Evolutionary conservation across 2,329 filamentous ascomycete species (phyloP).

Genomic region (Cadophora malorum): DNA sequence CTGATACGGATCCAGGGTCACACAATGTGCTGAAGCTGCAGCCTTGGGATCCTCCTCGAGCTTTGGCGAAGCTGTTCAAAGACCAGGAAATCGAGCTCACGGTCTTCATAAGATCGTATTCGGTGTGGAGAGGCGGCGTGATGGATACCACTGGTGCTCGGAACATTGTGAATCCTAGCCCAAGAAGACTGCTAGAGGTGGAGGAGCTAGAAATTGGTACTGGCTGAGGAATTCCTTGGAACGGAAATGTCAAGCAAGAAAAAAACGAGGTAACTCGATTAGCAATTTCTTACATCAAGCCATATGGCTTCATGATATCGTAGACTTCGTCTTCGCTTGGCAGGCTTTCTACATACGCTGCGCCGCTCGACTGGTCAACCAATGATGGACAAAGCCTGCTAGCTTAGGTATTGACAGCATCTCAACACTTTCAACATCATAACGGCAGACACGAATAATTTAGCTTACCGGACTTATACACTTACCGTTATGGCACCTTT

Average conservation of each 20-base stretch:
- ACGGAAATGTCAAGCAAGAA: background rate
- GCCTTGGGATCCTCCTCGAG: background rate
- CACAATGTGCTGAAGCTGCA: constrained; percentile 3
- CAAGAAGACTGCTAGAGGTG: background rate
- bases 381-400: background rate
- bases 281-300: background rate
- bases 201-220: background rate
- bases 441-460: background rate
- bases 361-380: background rate
- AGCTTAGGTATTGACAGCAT: background rate
- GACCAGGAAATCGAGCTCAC: background rate
- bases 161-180: background rate
- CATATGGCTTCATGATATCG: background rate
- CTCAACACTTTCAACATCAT: background rate
- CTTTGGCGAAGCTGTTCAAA: background rate
- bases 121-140: background rate
- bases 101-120: background rate
- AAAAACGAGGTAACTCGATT: background rate
- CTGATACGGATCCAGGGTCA: background rate
- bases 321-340: background rate
- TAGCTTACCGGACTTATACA: background rate
- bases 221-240: background rate
- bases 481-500: background rate
- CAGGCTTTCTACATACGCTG: background rate
- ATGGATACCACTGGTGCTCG: background rate